These are phyloP conservation scores for Penicillium sp. DNA, from an alignment of 2,329 filamentous ascomycete species.

Conservation along the genomic window DNA sequence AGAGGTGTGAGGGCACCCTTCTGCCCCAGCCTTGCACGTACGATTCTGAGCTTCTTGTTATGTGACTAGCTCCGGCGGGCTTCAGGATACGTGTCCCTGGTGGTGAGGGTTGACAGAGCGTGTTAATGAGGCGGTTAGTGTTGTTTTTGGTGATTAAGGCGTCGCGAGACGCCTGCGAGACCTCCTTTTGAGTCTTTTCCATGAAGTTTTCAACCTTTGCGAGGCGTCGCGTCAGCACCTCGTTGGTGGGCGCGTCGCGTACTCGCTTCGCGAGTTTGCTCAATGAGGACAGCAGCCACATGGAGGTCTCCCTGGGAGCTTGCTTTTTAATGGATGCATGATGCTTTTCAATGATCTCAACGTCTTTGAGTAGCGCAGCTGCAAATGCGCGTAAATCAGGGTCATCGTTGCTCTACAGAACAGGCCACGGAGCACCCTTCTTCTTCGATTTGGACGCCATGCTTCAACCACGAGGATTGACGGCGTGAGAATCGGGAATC, in stretches of 20 bases:
- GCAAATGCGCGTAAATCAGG: conserved; percentile 1
- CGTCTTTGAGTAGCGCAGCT: not conserved
- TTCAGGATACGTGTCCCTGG: not conserved
- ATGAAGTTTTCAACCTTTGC: not conserved
- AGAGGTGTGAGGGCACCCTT: not conserved
- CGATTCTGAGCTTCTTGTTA: not conserved
- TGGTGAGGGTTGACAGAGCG: not conserved
- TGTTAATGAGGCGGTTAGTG: conserved; percentile 1
- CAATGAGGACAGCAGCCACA: not conserved
- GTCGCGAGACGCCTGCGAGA: not conserved
- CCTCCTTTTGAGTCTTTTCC: conserved; percentile 6
- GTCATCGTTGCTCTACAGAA: not conserved
- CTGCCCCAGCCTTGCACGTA: not conserved
- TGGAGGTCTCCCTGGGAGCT: not conserved
- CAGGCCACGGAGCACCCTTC: not conserved
- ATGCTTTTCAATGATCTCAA: not conserved
- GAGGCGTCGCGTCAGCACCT: not conserved
- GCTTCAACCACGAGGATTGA: no score
- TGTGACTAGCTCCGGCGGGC: not conserved
- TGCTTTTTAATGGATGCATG: not conserved
- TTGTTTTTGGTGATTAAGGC: not conserved
- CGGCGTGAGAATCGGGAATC: no score
- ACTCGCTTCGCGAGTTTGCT: not conserved
- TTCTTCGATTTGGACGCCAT: not conserved
- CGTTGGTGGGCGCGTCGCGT: not conserved